Percentiles rank a stretch among this genome's conserved stretches.
Conservation (phyloP, 2,329 filamentous ascomycete species). For the Colletotrichum lindemuthianum region DNA sequence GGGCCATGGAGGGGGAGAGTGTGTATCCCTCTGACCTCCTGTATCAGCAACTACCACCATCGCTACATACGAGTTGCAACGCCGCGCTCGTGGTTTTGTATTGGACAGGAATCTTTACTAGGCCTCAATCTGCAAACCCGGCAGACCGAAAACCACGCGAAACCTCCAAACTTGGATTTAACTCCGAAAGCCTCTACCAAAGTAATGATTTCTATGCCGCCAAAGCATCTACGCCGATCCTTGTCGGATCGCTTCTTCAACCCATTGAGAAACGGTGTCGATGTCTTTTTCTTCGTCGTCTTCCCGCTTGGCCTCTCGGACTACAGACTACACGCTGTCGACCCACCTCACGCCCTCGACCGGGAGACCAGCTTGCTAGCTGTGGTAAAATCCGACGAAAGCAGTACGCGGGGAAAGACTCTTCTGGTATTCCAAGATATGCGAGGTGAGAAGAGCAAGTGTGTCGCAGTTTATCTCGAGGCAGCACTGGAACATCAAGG, state of each 20-base stretch:
- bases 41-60: constrained; percentile 8
- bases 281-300: neutral
- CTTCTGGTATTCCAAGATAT: no score
- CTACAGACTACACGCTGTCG: neutral
- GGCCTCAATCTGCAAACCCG: no score
- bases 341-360: neutral
- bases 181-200: neutral
- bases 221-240: no score
- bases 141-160: no score
- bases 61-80: neutral
- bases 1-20: neutral
- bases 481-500: neutral
- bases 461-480: constrained; percentile 6
- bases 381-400: neutral
- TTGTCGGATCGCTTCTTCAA: neutral
- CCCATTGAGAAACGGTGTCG: neutral
- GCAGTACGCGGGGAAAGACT: no score
- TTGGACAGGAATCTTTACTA: no score
- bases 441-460: neutral
- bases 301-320: neutral
- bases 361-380: constrained; percentile 5
- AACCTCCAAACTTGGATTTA: neutral
- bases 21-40: constrained; percentile 5
- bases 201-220: constrained; percentile 1
- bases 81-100: neutral